Evolutionary conservation across 2,329 filamentous ascomycete species (phyloP), one percentile per base, ranked within the genome.

Genomic region (Clonostachys chloroleuca): DNA sequence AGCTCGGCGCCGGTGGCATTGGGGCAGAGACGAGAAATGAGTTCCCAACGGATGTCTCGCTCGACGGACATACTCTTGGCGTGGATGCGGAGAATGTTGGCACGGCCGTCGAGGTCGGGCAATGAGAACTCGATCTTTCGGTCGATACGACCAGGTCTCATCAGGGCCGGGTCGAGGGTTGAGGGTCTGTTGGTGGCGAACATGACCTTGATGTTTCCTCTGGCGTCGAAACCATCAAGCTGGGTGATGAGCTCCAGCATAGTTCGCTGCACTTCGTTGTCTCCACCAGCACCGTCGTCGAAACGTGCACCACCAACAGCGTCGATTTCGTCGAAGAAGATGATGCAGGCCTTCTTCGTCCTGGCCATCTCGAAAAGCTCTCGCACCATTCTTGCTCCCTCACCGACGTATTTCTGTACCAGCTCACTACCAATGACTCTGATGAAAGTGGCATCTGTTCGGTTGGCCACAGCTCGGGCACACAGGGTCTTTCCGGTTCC

Each of bases 21-120:
- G 56, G 94, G 94, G 73, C 94, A 99, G 54, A 99, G 79, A 59
- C 94, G 86, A 17, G 92, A 96, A 64, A 99, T 97, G 55, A 99
- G 81, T 75, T 99, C 94, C 94, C 94, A 99, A 71, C 94, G 84
- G 62, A 99, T 99, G 64, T 99, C 94, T 46, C 94, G 84, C 80
- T 99, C 94, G 36, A 99, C 94, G 16, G 91, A 96, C 94, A 99
- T 99, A 66, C 89, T 95, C 86, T 97, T 99, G 60, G 94, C 94
- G 74, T 97, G 94, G 60, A 99, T 99, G 44, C 94, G 88, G 41
- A 99, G 81, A 62, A 99, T 97, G 72, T 96, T 97, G 62, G 94
- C 94, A 56, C 94, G 87, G 45, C 94, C 94, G 68, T 99, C 94
- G 58, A 97, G 89, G 67, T 99, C 94, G 20, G 94, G 94, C 20